Conservation (phyloP, 495 filamentous ascomycete species). For the Aspergillus mulundensis region DNA sequence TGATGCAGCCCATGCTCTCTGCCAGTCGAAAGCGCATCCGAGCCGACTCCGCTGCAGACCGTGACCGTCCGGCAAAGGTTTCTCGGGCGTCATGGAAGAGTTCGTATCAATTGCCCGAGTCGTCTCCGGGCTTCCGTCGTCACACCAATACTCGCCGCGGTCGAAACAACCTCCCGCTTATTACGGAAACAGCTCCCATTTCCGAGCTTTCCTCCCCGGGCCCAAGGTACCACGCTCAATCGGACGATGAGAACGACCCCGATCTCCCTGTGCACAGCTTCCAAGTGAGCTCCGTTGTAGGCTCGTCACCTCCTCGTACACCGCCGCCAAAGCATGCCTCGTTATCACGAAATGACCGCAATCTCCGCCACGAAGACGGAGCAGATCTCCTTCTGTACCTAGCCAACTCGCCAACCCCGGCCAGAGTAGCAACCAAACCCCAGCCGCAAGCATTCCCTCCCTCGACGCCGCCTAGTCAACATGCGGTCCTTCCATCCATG, state of each 20-base stretch:
- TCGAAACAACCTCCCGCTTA: slow-evolving; percentile 63
- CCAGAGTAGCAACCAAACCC: slow-evolving; percentile 41
- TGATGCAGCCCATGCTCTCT: slow-evolving; percentile 47
- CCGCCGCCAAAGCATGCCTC: slow-evolving; percentile 66
- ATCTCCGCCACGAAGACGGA: slow-evolving; percentile 65
- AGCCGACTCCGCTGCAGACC: slow-evolving; percentile 58
- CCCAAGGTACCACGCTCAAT: slow-evolving; percentile 57
- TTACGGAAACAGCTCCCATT: slow-evolving; percentile 64
- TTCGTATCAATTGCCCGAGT: slow-evolving; percentile 69
- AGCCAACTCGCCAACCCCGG: slow-evolving; percentile 87
- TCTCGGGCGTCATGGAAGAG: slow-evolving; percentile 66
- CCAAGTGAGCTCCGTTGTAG: slow-evolving; percentile 51
- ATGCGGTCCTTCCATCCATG: slow-evolving; percentile 54
- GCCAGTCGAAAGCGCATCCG: slow-evolving; percentile 62
- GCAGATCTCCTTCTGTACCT: slow-evolving; percentile 90
- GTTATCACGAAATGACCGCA: slow-evolving; percentile 40
- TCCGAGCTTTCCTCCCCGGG: slow-evolving; percentile 57
- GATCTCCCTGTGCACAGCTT: slow-evolving; percentile 76
- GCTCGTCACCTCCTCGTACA: slow-evolving; percentile 76
- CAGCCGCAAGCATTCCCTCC: slow-evolving; percentile 58
- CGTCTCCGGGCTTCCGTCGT: slow-evolving; percentile 62
- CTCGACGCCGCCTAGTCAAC: slow-evolving; percentile 81
- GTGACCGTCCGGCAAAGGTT: slow-evolving; percentile 53
- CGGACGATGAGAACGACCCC: slow-evolving; percentile 73
- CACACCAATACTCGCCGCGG: slow-evolving; percentile 8